Evolutionary conservation across 2,329 filamentous ascomycete species (phyloP).

Genomic region (Pseudocercospora macadamiae): DNA sequence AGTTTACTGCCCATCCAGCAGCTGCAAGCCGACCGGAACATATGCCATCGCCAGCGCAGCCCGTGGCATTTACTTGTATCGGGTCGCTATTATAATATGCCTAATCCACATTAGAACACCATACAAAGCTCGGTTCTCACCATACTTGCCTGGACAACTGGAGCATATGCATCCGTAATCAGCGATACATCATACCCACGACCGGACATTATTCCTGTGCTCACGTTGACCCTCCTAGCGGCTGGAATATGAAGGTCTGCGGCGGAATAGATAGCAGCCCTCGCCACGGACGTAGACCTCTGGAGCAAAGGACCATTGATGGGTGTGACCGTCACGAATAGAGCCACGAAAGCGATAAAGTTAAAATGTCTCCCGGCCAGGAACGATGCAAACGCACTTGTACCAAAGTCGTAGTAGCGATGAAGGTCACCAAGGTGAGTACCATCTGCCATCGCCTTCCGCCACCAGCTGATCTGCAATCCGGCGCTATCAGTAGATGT

Average conservation of each 20-base stretch:
- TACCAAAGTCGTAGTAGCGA: conserved; percentile 6
- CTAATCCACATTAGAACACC: not conserved
- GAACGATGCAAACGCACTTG: conserved; percentile 1
- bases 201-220: conserved; percentile 9
- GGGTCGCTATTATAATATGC: not conserved
- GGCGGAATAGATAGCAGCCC: not conserved
- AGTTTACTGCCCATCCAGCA: conserved; percentile 9
- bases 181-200: conserved; percentile 10
- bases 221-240: not conserved
- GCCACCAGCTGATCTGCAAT: conserved; percentile 13
- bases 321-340: conserved; percentile 14
- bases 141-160: conserved; percentile 8
- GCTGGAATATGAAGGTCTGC: conserved; percentile 1
- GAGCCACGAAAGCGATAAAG: conserved; percentile 13
- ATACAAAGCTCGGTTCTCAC: too few species aligned
- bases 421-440: conserved; percentile 12
- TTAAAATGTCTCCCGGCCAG: conserved; percentile 9
- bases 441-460: conserved; percentile 7
- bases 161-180: conserved; percentile 1
- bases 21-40: conserved; percentile 11
- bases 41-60: not conserved
- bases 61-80: conserved; percentile 2
- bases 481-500: not conserved
- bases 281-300: not conserved
- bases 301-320: conserved; percentile 17